Evolutionary conservation across 2,329 filamentous ascomycete genomes (phyloP), one percentile per base, ranked within the genome.

Genomic region (Dothideomycetes sp.): DNA sequence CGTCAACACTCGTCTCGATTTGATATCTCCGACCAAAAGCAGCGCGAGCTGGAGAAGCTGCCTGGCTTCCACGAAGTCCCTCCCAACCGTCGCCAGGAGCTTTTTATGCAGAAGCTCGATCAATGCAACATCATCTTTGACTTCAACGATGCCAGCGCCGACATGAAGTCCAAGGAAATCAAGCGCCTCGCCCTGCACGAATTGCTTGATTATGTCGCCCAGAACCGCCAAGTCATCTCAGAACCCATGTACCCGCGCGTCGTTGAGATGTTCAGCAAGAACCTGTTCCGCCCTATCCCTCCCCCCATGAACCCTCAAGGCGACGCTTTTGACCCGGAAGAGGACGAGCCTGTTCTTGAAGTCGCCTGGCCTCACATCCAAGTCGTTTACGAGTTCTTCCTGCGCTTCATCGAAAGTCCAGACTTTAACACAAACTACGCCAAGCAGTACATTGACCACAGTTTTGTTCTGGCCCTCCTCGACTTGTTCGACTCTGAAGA

Each of bases 51-150:
- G 36, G 91, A 98, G 63, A 98, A 98, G 67, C 72, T 98, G 17
- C 89, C 91, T 1, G 91, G 91, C 24, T 98, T 98, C 64, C 91
- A 98, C 57, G 91, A 98, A 64, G 91, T 96, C 18, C 84, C 89
- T 9, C 91, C 91, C 12, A 94, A 94, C 60, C 80, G 89, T 48
- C 79, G 91, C 47, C 88, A 95, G 65, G 89, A 96, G 53, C 76
- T 98, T 13, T 98, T 98, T 66, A 95, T 98, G 88, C 88, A 96
- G 60, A 98, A 98, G 73, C 91, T 98, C 53, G 91, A 96, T 56
- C 91, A 98, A 63, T 98, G 91, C 71, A 98, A 98, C 60, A 93
- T 98, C 69, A 98, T 98, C 56, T 98, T 98, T 60, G 91, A 98
- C 67, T 98, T 98, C 69, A 98, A 96, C 61, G 91, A 98, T 64